Conservation (phyloP, 768 basidiomycete species). For the Tephrocybe sp. region DNA sequence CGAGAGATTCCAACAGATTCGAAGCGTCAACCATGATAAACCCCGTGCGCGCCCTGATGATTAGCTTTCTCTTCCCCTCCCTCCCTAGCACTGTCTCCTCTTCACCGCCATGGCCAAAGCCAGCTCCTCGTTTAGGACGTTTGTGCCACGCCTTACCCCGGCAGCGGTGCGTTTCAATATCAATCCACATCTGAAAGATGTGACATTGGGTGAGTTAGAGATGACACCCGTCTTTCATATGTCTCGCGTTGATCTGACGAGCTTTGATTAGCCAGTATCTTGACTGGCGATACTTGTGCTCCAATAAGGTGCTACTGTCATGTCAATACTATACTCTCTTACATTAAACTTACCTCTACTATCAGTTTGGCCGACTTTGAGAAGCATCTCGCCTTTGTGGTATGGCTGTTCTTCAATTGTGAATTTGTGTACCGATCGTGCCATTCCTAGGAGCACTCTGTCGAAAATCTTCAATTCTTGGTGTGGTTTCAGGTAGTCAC, state of each 20-base stretch:
- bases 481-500: constrained; percentile 34
- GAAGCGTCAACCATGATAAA: constrained; percentile 3
- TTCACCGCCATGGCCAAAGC: constrained; percentile 9
- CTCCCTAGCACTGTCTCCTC: background rate
- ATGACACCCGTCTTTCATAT: constrained; percentile 1
- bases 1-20: background rate
- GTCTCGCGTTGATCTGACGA: constrained; percentile 10
- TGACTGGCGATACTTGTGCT: constrained; percentile 38
- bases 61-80: background rate
- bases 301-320: constrained; percentile 31
- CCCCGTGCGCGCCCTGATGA: background rate
- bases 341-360: background rate
- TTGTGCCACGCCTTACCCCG: constrained; percentile 18
- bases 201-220: constrained; percentile 20
- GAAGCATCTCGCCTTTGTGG: constrained; percentile 25
- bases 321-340: background rate
- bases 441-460: constrained; percentile 27
- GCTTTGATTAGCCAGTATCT: constrained; percentile 25
- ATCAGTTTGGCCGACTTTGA: constrained; percentile 31
- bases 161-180: constrained; percentile 23
- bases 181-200: constrained; percentile 21
- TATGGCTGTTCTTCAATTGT: constrained; percentile 13
- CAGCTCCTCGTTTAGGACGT: constrained; percentile 12
- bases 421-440: constrained; percentile 21
- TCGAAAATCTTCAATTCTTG: constrained; percentile 34